Evolutionary conservation across 2,329 filamentous ascomycete genomes (phyloP).

Genomic region (Epichloe aotearoae): DNA sequence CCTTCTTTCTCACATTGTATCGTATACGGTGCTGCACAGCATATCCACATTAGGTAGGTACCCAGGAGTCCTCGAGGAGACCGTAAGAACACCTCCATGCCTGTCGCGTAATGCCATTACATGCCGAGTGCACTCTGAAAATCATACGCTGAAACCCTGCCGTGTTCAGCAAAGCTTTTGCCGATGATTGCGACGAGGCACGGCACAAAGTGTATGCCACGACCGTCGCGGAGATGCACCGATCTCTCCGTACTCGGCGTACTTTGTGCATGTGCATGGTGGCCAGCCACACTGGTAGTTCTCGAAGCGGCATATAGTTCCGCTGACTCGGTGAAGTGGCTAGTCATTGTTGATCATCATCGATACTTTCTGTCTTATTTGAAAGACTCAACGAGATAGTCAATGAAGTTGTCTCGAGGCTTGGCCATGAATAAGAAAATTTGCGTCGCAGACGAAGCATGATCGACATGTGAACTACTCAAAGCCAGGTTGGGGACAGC

Average conservation of each 20-base stretch:
- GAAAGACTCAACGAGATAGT: neutral
- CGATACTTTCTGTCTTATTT: neutral
- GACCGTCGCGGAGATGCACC: neutral
- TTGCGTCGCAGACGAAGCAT: neutral
- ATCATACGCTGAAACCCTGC: too few relatives aligned
- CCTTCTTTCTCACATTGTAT: neutral
- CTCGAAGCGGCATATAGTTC: slow-evolving; percentile 1
- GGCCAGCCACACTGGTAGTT: neutral
- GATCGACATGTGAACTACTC: neutral
- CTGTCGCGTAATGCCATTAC: too few relatives aligned
- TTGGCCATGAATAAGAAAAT: neutral
- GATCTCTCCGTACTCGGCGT: neutral
- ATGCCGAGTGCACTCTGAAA: too few relatives aligned
- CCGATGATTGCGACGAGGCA: neutral
- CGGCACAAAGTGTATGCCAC: neutral
- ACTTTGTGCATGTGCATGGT: neutral
- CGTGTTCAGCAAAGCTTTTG: neutral
- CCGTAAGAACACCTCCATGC: too few relatives aligned
- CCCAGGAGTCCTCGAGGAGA: too few relatives aligned
- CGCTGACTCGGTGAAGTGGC: neutral
- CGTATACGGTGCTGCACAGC: too few relatives aligned
- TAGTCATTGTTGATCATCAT: neutral
- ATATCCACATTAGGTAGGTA: too few relatives aligned
- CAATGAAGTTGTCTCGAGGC: neutral
- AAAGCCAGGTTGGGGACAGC: neutral